These are phyloP conservation scores for Ceratorhiza oryzae-sativae DNA, from an alignment of 1,284 basidiomycete genomes.

Conservation along the genomic window DNA sequence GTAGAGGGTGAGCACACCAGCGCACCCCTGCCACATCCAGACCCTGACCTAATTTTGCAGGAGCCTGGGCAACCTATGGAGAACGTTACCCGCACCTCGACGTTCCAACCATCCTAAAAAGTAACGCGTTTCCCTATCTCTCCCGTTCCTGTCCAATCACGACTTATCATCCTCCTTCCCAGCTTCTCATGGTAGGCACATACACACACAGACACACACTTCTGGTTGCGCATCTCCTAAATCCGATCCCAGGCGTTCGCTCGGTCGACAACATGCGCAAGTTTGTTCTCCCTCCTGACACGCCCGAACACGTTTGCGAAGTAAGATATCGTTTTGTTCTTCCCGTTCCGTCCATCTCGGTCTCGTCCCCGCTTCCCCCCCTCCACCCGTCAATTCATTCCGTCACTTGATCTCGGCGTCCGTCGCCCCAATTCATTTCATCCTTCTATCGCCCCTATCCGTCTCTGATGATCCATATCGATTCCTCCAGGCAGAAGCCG, in stretches of 20 bases:
- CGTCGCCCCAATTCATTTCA: neutral
- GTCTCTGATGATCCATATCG: neutral
- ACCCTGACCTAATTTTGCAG: neutral
- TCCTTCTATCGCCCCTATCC: neutral
- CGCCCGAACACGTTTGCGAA: slow-evolving; percentile 9
- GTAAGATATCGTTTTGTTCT: neutral
- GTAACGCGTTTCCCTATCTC: slow-evolving; percentile 11
- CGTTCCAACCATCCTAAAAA: slow-evolving; percentile 37
- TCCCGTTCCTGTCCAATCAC: neutral
- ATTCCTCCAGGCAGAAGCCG: slow-evolving; percentile 33
- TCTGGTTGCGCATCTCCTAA: neutral
- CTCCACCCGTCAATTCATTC: neutral
- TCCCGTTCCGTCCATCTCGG: neutral
- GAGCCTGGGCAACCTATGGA: slow-evolving; percentile 41
- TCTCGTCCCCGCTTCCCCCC: neutral
- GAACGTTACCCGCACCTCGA: slow-evolving; percentile 42
- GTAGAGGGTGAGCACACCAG: slow-evolving; percentile 28
- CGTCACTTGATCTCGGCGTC: neutral
- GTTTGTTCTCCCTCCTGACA: slow-evolving; percentile 15
- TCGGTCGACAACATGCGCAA: slow-evolving; percentile 41
- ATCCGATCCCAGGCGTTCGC: slow-evolving; percentile 39
- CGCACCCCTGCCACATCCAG: too few relatives aligned
- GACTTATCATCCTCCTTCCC: neutral
- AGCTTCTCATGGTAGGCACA: slow-evolving; percentile 24
- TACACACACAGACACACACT: neutral